phyloP scores from a whole-genome alignment of 345 rosid species.

The Hibiscus syriacus region DNA sequence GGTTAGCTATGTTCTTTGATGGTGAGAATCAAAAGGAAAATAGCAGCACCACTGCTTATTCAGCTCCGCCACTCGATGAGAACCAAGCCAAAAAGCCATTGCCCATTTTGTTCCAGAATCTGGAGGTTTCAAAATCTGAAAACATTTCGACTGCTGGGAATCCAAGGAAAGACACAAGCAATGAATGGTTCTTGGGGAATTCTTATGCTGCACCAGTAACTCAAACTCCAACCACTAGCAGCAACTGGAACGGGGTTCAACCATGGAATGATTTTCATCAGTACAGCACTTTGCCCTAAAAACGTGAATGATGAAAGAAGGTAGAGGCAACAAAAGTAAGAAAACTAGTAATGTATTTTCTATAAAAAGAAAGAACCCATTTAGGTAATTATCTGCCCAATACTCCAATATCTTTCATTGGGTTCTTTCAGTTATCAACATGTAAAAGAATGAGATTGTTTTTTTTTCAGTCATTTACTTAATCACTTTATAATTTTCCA shows the following conservation, averaged over 20 bases:
- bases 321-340: conserved; percentile 9
- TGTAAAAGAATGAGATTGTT: too few relatives aligned
- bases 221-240: conserved; percentile 28
- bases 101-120: conserved; percentile 59
- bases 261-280: conserved; percentile 41
- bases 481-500: background rate
- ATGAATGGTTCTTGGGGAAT: conserved; percentile 65
- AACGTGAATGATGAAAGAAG: conserved; percentile 15
- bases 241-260: conserved; percentile 30
- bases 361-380: conserved; percentile 4
- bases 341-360: background rate
- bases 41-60: conserved; percentile 10
- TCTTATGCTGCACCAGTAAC: conserved; percentile 29
- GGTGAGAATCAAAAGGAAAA: conserved; percentile 31
- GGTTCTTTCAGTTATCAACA: conserved; percentile 15
- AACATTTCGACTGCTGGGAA: conserved; percentile 12
- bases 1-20: conserved; percentile 58
- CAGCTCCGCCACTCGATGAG: conserved; percentile 21
- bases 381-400: conserved; percentile 29
- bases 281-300: conserved; percentile 41
- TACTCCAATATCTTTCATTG: conserved; percentile 16
- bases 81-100: conserved; percentile 41
- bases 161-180: conserved; percentile 28
- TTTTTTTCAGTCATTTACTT: too few relatives aligned
- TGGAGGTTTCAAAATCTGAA: conserved; percentile 36